Percentiles rank a stretch among this genome's conserved stretches.
Conservation (phyloP, 2,329 filamentous ascomycete species). For the Fusarium subglutinans region DNA sequence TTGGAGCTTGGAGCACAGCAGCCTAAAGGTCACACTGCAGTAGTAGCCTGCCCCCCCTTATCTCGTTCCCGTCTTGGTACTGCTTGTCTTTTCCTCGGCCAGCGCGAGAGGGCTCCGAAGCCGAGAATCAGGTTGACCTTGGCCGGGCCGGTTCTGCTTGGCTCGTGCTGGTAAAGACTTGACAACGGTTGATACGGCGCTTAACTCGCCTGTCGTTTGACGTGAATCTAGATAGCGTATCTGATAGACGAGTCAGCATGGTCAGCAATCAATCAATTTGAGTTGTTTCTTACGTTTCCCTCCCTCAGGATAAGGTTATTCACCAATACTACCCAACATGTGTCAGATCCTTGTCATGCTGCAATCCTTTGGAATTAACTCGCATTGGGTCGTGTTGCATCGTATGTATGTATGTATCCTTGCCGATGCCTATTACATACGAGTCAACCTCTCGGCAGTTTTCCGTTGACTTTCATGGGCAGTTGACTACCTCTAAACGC, state of each 20-base stretch:
- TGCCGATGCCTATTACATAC: not conserved
- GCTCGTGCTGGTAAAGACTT: constrained; percentile 8
- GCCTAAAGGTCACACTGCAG: not conserved
- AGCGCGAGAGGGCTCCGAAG: constrained; percentile 17
- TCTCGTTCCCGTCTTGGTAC: constrained; percentile 27
- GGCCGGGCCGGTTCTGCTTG: constrained; percentile 23
- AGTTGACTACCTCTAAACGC: constrained; percentile 4
- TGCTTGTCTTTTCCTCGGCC: constrained; percentile 18
- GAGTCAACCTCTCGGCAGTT: constrained; percentile 12
- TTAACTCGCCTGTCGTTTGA: constrained; percentile 14
- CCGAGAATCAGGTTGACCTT: constrained; percentile 3
- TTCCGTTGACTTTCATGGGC: not conserved
- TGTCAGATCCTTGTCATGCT: constrained; percentile 15
- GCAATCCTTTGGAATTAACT: constrained; percentile 3
- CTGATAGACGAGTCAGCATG: not conserved
- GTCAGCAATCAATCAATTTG: not conserved
- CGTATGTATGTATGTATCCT: not conserved
- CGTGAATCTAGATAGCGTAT: not conserved
- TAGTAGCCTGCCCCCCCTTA: constrained; percentile 19
- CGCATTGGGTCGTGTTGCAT: not conserved
- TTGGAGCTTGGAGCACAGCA: not conserved
- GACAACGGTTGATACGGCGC: constrained; percentile 7
- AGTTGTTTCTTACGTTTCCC: not conserved
- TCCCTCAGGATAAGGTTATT: constrained; percentile 1
- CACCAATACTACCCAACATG: constrained; percentile 13